Percentiles rank a stretch among this genome's conserved stretches.
These are phyloP conservation scores for Penicillium glabrum DNA, from an alignment of 2,329 filamentous ascomycete genomes.

Conservation along the genomic window DNA sequence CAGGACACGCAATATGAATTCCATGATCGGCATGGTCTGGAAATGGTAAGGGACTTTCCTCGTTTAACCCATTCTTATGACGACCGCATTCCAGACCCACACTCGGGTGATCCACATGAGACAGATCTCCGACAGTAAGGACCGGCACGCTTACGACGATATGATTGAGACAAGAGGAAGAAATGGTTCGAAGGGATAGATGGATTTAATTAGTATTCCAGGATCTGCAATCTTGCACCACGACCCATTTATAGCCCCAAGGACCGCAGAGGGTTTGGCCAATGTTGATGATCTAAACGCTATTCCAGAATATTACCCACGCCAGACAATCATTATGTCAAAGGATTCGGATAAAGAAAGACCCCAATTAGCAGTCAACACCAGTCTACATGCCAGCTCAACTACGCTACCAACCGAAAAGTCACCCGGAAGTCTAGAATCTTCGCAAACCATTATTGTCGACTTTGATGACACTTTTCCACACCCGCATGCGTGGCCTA, in stretches of 20 bases:
- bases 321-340: not conserved
- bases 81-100: not conserved
- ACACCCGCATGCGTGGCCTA: constrained; percentile 10
- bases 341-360: not conserved
- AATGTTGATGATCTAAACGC: not conserved
- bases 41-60: not conserved
- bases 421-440: not conserved
- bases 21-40: not conserved
- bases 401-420: not conserved
- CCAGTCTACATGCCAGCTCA: not conserved
- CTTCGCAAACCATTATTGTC: not conserved
- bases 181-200: not conserved
- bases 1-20: not conserved
- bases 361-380: not conserved
- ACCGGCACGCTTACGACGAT: not conserved
- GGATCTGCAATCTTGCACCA: not conserved
- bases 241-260: not conserved
- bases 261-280: not conserved
- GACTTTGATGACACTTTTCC: constrained; percentile 4
- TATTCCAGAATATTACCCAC: not conserved
- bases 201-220: not conserved
- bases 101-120: not conserved
- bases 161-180: not conserved
- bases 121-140: not conserved
- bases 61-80: not conserved